Conservation (phyloP, 306 rosid genomes). For the Vigna nakashimae region DNA sequence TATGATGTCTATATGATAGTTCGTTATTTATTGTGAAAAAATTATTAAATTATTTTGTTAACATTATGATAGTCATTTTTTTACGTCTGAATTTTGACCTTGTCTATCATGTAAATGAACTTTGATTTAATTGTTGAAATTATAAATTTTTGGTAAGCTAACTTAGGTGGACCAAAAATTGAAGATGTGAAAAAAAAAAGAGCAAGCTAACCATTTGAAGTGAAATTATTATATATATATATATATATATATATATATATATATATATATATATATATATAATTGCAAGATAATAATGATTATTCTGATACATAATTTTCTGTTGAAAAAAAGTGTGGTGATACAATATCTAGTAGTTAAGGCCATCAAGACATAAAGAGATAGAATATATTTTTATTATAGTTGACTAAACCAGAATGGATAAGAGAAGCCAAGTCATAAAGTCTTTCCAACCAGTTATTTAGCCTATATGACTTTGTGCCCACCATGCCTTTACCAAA, state of each 20-base stretch:
- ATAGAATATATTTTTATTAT: background rate
- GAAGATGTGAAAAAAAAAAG: too few relatives aligned
- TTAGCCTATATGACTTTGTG: slow-evolving; percentile 9
- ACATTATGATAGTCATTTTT: background rate
- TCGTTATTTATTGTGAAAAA: too few relatives aligned
- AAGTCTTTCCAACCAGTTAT: slow-evolving; percentile 10
- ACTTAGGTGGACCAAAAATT: too few relatives aligned
- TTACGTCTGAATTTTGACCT: background rate
- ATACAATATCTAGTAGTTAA: background rate
- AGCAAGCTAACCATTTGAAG: too few relatives aligned
- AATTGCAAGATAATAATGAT: too few relatives aligned
- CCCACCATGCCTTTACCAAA: slow-evolving; percentile 26
- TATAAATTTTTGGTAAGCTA: too few relatives aligned
- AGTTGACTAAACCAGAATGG: slow-evolving; percentile 2
- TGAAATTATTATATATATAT: background rate
- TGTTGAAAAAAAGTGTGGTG: too few relatives aligned
- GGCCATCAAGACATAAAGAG: background rate
- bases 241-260: too few relatives aligned
- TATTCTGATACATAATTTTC: too few relatives aligned
- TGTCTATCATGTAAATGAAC: background rate
- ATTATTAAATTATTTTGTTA: too few relatives aligned
- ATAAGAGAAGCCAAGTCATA: background rate
- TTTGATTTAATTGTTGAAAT: background rate
- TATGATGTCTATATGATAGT: too few relatives aligned
- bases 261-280: too few relatives aligned